Evolutionary conservation across 352 stramenopile genomes (phyloP).

Genomic region (Globisporangium spiculum): DNA sequence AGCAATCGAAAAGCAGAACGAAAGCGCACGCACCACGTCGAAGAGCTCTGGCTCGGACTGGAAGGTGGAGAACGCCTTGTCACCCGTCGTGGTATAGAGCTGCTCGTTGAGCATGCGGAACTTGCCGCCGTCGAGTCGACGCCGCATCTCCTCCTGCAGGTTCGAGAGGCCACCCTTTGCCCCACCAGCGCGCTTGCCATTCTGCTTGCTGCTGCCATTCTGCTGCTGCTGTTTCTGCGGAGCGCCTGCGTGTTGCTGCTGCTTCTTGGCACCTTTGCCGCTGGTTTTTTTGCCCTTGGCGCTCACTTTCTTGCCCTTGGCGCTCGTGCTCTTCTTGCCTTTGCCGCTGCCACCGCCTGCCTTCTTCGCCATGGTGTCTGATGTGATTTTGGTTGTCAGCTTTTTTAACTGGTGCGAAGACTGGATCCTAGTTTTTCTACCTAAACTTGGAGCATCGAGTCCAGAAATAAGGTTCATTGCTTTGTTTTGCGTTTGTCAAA

Average conservation of each 20-base stretch:
- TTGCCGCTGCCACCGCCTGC: slow-evolving; percentile 9
- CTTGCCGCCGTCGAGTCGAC: slow-evolving; percentile 90
- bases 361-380: slow-evolving; percentile 10
- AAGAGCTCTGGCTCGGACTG: slow-evolving; percentile 94
- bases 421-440: not conserved
- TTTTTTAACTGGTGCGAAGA: slow-evolving; percentile 1
- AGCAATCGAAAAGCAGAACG: not conserved
- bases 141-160: slow-evolving; percentile 81
- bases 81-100: slow-evolving; percentile 96
- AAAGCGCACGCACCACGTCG: slow-evolving; percentile 59
- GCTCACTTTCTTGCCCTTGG: slow-evolving; percentile 15
- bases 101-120: slow-evolving; percentile 99
- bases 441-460: too few relatives aligned
- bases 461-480: too few relatives aligned
- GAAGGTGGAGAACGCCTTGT: slow-evolving; percentile 90
- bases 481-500: too few relatives aligned
- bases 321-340: slow-evolving; percentile 11
- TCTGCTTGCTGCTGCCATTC: slow-evolving; percentile 7
- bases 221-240: slow-evolving; percentile 8
- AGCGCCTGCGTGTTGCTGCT: slow-evolving; percentile 4
- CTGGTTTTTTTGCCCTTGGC: slow-evolving; percentile 10
- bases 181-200: slow-evolving; percentile 20
- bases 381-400: not conserved
- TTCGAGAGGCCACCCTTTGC: slow-evolving; percentile 40
- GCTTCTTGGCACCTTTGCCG: slow-evolving; percentile 7